Evolutionary conservation across 1,139 yeast genomes (phyloP), one percentile per base, ranked within the genome.

Genomic region (Yamadazyma dendronema): DNA sequence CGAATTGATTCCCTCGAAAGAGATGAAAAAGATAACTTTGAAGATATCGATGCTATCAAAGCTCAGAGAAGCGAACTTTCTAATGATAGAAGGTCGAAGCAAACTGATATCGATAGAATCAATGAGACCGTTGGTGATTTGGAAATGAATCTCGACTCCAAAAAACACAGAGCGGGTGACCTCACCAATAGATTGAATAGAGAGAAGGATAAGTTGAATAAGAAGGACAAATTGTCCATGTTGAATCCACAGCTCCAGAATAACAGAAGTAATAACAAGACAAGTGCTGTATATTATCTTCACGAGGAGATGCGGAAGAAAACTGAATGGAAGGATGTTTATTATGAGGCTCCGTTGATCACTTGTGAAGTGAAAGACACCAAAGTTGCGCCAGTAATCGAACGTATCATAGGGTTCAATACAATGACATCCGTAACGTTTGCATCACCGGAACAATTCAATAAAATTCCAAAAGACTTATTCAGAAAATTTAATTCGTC

Each of bases 301-400:
- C 74, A 67, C 40, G 47, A 47, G 14, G 47, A 49, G 17, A 53
- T 71, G 15, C 51, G 76, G 33, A 44, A 49, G n/a, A 43, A 52
- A 16, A 41, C 52, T 1, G 56, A 64, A 12, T 65, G 75, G 35
- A 53, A 60, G 28, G 61, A 61, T 0, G 55, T 55, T 8, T 79
- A 84, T 38, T 77, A 67, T 45, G 95, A 84, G 51, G 94, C 96
- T 2, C 94, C 97, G 0, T 65, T 81, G n/a, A 66, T 88, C 28
- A 71, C 85, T 0, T 68, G 94, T 31, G 68, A 74, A 15, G 76
- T 81, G 1, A 68, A 65, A 2, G 74, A 80, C 43, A 58, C 59
- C 12, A 53, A 52, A 4, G 73, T 72, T 50, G 85, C 82, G 1
- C 65, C 72, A 17, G 74, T 74, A 44, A 57, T 87, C 34, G 87